A percentile compares a stretch with the other conserved stretches of the same genome.
These are phyloP conservation scores for Pulicaria dysenterica DNA, from an alignment of 129 eudicot genomes.

Conservation along the genomic window DNA sequence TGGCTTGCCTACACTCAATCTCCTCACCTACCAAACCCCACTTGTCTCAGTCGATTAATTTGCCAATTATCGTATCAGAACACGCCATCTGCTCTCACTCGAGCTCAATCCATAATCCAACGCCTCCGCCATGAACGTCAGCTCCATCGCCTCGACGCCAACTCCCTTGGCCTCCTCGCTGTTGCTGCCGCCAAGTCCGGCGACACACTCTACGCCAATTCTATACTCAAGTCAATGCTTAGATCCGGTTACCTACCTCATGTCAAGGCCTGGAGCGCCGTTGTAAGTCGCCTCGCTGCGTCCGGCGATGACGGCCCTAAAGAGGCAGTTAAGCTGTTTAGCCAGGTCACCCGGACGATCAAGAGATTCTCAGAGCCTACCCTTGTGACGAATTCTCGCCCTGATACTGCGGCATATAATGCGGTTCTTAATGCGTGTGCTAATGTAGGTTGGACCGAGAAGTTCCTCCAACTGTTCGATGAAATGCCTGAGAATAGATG, in stretches of 20 bases:
- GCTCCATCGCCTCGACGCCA: slow-evolving; percentile 92
- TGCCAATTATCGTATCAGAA: slow-evolving; percentile 77
- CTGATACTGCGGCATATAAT: slow-evolving; percentile 87
- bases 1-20: slow-evolving; percentile 64
- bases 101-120: slow-evolving; percentile 82
- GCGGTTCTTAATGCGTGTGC: slow-evolving; percentile 95
- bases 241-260: slow-evolving; percentile 89
- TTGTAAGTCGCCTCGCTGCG: slow-evolving; percentile 64
- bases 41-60: slow-evolving; percentile 86
- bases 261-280: slow-evolving; percentile 98
- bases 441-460: slow-evolving; percentile 61
- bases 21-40: slow-evolving; percentile 63
- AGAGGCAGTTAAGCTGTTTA: slow-evolving; percentile 66
- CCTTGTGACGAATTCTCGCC: slow-evolving; percentile 52
- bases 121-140: slow-evolving; percentile 80
- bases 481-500: slow-evolving; percentile 70
- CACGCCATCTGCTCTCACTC: slow-evolving; percentile 55
- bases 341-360: slow-evolving; percentile 55
- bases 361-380: slow-evolving; percentile 47
- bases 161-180: slow-evolving; percentile 86
- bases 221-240: slow-evolving; percentile 87
- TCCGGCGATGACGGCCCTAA: slow-evolving; percentile 78
- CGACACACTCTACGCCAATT: slow-evolving; percentile 69
- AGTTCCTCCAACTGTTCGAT: slow-evolving; percentile 73
- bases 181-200: slow-evolving; percentile 82